A percentile compares a stretch with the other conserved stretches of the same genome.
phyloP scores from a whole-genome alignment of 1,284 basidiomycete species.

The Stygiomarasmius scandens region DNA sequence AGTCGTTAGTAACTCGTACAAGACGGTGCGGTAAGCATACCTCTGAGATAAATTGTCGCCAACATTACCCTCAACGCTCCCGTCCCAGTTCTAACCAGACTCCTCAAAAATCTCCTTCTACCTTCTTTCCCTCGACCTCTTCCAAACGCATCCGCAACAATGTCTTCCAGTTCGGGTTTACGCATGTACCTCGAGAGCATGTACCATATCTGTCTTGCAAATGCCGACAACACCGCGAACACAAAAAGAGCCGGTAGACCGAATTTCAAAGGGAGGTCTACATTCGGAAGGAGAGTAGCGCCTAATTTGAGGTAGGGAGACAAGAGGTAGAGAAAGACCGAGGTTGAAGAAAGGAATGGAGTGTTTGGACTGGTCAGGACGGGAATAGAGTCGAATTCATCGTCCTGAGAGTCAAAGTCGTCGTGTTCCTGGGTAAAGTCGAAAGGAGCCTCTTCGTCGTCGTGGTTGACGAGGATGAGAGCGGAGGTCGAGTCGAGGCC shows the following conservation, averaged over 20 bases:
- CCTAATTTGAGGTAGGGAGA: slow-evolving; percentile 71
- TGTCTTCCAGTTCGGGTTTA: slow-evolving; percentile 63
- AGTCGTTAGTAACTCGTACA: slow-evolving; percentile 6
- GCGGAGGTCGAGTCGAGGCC: slow-evolving; percentile 44
- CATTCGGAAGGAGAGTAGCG: slow-evolving; percentile 58
- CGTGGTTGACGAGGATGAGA: slow-evolving; percentile 59
- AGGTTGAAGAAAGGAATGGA: slow-evolving; percentile 55
- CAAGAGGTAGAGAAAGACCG: slow-evolving; percentile 69
- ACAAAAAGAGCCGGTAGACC: slow-evolving; percentile 53
- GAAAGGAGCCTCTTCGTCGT: not conserved
- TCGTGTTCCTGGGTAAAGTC: slow-evolving; percentile 35
- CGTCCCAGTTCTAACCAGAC: slow-evolving; percentile 42
- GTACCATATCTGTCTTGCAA: slow-evolving; percentile 72
- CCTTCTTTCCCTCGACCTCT: slow-evolving; percentile 48
- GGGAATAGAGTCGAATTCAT: slow-evolving; percentile 45
- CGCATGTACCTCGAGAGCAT: slow-evolving; percentile 70
- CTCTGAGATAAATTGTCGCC: slow-evolving; percentile 63
- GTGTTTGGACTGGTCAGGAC: slow-evolving; percentile 47
- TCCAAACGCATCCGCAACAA: slow-evolving; percentile 64
- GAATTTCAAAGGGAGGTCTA: slow-evolving; percentile 47
- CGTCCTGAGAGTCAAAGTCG: slow-evolving; percentile 53
- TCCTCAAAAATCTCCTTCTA: slow-evolving; percentile 36
- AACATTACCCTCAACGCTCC: slow-evolving; percentile 51
- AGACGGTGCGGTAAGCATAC: slow-evolving; percentile 41
- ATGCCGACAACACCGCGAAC: slow-evolving; percentile 59